These are phyloP conservation scores for Geoglossum glabrum DNA, from an alignment of 495 filamentous ascomycete genomes.

Conservation along the genomic window DNA sequence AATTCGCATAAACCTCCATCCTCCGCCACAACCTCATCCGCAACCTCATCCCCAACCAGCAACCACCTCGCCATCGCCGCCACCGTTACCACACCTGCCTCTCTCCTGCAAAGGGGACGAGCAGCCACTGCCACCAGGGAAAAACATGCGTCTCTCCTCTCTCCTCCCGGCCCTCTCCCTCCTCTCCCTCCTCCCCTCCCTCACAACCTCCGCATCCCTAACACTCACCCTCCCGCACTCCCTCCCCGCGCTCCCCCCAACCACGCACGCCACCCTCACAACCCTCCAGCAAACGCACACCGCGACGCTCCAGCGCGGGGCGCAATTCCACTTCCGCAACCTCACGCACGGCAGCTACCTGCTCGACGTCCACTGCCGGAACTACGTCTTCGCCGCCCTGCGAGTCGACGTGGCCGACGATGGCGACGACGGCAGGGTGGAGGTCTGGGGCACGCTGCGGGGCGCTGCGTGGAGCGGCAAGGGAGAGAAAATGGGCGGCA, in stretches of 20 bases:
- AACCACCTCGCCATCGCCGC: no score
- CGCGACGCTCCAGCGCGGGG: constrained; percentile 41
- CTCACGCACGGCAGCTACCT: constrained; percentile 49
- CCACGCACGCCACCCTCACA: constrained; percentile 54
- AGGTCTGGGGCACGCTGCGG: constrained; percentile 72
- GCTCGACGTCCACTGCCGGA: constrained; percentile 51
- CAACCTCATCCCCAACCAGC: no score
- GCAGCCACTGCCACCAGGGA: no score
- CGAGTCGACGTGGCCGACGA: constrained; percentile 42
- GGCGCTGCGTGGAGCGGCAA: constrained; percentile 76
- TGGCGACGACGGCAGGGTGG: constrained; percentile 25
- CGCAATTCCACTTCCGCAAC: constrained; percentile 54
- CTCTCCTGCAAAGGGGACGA: no score
- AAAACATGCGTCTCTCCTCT: neutral
- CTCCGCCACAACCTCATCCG: no score
- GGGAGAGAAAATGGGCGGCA: constrained; percentile 34
- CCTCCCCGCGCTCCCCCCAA: constrained; percentile 32
- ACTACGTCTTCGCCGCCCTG: constrained; percentile 53
- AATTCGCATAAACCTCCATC: no score
- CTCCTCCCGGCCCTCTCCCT: neutral
- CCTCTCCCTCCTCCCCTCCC: neutral
- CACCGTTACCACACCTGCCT: no score
- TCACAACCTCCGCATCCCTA: neutral
- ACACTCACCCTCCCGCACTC: constrained; percentile 1
- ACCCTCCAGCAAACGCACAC: constrained; percentile 24